These are phyloP conservation scores for Uronychia setigera DNA, from an alignment of 73 alveolate genomes.

Conservation along the genomic window DNA sequence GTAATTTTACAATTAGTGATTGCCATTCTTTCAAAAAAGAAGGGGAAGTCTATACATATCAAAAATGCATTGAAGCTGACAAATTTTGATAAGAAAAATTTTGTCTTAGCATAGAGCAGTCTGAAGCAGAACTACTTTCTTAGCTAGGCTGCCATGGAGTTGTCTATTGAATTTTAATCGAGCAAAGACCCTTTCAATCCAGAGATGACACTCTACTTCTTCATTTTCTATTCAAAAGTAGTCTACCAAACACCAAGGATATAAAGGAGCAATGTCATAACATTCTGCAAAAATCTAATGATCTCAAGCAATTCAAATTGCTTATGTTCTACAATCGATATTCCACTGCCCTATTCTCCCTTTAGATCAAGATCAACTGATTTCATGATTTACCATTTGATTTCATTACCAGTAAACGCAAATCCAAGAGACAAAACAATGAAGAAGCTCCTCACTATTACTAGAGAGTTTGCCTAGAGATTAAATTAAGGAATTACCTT, in stretches of 20 bases:
- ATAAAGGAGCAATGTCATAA: not conserved
- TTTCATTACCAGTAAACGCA: not conserved
- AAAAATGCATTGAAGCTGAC: not conserved
- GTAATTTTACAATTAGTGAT: not conserved
- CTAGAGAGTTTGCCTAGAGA: not conserved
- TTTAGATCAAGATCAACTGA: not conserved
- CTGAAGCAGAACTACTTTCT: not conserved
- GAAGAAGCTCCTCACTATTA: not conserved
- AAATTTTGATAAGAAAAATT: too few relatives aligned
- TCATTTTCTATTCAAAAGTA: not conserved
- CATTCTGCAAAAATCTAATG: not conserved
- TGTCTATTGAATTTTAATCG: not conserved
- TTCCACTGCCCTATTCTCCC: not conserved
- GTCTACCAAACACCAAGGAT: not conserved
- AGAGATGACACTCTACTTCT: not conserved
- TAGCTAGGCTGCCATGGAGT: not conserved
- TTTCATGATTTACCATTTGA: not conserved
- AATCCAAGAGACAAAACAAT: not conserved
- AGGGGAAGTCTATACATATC: not conserved
- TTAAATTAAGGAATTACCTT: not conserved
- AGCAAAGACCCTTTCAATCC: slow-evolving; percentile 1
- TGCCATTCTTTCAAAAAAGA: not conserved
- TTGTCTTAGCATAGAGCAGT: not conserved
- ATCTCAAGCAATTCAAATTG: not conserved
- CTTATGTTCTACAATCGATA: not conserved